phyloP scores from a whole-genome alignment of 176 grass and related monocot species.

The Dendrocalamus sinicus region DNA sequence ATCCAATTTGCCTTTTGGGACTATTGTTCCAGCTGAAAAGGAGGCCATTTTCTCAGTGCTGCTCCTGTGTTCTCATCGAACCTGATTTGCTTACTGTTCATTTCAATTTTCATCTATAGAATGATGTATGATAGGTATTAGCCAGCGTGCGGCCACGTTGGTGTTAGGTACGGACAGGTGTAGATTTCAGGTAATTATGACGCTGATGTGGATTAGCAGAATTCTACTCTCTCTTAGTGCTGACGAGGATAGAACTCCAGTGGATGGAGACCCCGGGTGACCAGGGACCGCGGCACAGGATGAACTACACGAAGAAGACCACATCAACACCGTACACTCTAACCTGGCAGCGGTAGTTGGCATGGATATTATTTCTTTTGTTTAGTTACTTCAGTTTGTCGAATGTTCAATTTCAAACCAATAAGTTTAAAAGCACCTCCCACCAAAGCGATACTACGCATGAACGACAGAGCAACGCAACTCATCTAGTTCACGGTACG shows the following conservation, averaged over 20 bases:
- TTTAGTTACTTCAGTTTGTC: background rate
- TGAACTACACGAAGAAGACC: background rate
- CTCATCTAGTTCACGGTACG: background rate
- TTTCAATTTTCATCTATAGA: background rate
- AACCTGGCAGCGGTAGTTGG: too few relatives aligned
- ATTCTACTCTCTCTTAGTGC: background rate
- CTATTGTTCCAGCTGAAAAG: background rate
- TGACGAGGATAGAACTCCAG: background rate
- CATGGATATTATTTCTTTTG: background rate
- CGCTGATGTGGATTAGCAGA: background rate
- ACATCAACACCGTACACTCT: background rate
- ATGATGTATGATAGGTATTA: background rate
- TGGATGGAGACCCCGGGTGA: background rate
- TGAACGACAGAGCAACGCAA: background rate
- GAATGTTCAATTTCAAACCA: background rate
- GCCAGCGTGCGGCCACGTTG: background rate
- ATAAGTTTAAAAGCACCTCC: background rate
- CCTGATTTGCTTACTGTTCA: background rate
- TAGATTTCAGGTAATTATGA: too few relatives aligned
- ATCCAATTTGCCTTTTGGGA: background rate
- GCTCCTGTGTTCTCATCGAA: background rate
- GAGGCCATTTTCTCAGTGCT: background rate
- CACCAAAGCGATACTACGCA: too few relatives aligned
- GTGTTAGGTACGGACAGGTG: background rate
- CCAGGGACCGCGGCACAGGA: background rate